Conservation (phyloP, 495 filamentous ascomycete species). For the Lindgomyces ingoldianus region DNA sequence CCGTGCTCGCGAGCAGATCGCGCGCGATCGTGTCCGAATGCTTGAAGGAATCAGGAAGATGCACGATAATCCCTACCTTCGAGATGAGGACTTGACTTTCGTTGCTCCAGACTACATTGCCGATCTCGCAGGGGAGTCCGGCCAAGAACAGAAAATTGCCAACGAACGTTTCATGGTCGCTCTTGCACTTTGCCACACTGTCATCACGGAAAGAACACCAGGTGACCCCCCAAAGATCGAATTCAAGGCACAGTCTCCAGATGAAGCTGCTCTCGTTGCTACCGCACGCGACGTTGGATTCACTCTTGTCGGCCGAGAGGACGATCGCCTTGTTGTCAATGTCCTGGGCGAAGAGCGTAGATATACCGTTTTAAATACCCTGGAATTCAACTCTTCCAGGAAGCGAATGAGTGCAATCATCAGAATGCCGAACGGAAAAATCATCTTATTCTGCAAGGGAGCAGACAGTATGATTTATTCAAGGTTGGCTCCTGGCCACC, state of each 20-base stretch:
- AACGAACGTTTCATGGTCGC: constrained; percentile 93
- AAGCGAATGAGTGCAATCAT: constrained; percentile 99
- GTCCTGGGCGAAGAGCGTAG: constrained; percentile 80
- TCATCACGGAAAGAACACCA: constrained; percentile 86
- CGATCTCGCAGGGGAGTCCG: constrained; percentile 75
- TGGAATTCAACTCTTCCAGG: constrained; percentile 96
- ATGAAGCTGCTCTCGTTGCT: constrained; percentile 92
- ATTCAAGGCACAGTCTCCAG: constrained; percentile 96
- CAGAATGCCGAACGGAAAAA: constrained; percentile 89
- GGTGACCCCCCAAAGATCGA: constrained; percentile 87
- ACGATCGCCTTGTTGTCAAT: constrained; percentile 79
- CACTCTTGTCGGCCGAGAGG: constrained; percentile 80
- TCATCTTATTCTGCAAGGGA: constrained; percentile 95
- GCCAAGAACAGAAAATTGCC: constrained; percentile 71
- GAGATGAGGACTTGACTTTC: constrained; percentile 87
- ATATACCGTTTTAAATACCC: constrained; percentile 86
- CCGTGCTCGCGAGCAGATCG: constrained; percentile 75
- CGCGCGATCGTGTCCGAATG: constrained; percentile 70
- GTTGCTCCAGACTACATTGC: constrained; percentile 83
- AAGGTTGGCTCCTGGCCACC: constrained; percentile 79
- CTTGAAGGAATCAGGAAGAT: constrained; percentile 69
- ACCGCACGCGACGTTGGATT: constrained; percentile 96
- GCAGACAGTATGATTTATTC: constrained; percentile 98
- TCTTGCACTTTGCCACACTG: constrained; percentile 91
- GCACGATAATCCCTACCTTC: constrained; percentile 87